A percentile compares a stretch with the other conserved stretches of the same genome.
phyloP scores from a whole-genome alignment of 2,329 filamentous ascomycete species.

The Penicillium corylophilum region DNA sequence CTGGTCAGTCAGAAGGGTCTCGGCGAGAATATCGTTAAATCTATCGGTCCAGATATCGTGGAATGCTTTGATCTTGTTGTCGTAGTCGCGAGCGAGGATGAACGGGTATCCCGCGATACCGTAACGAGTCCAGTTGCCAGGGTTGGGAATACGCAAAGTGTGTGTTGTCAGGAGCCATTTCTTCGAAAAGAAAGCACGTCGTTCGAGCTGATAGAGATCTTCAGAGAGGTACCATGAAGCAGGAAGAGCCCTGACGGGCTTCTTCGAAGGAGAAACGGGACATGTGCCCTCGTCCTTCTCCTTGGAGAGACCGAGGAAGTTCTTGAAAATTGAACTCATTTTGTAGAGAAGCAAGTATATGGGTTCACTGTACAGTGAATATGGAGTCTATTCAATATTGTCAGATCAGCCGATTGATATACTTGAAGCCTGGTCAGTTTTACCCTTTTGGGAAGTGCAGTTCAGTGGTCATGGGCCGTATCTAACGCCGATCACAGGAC shows the following conservation, averaged over 20 bases:
- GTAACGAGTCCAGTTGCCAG: conserved; percentile 18
- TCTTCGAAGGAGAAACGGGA: not conserved
- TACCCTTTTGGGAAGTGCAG: not conserved
- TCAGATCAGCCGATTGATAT: not conserved
- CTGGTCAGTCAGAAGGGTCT: not conserved
- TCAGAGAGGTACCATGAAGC: conserved; percentile 29
- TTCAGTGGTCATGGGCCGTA: not conserved
- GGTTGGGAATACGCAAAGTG: conserved; percentile 18
- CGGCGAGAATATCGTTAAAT: not conserved
- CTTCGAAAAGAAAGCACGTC: conserved; percentile 28
- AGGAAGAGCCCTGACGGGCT: conserved; percentile 17
- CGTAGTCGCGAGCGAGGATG: not conserved
- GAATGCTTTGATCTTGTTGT: not conserved
- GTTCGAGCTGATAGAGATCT: conserved; percentile 26
- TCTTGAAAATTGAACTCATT: not conserved
- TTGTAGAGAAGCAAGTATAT: not conserved
- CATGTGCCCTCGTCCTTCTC: not conserved
- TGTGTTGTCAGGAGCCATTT: conserved; percentile 26
- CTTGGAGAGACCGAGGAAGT: not conserved
- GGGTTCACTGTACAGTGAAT: not conserved
- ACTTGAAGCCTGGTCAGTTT: not conserved
- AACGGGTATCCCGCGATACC: not conserved
- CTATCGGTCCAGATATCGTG: not conserved
- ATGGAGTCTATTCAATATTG: not conserved
- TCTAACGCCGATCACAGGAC: not conserved